phyloP scores from a whole-genome alignment of 1,284 basidiomycete genomes.

The Sanghuangporus weigelae region DNA sequence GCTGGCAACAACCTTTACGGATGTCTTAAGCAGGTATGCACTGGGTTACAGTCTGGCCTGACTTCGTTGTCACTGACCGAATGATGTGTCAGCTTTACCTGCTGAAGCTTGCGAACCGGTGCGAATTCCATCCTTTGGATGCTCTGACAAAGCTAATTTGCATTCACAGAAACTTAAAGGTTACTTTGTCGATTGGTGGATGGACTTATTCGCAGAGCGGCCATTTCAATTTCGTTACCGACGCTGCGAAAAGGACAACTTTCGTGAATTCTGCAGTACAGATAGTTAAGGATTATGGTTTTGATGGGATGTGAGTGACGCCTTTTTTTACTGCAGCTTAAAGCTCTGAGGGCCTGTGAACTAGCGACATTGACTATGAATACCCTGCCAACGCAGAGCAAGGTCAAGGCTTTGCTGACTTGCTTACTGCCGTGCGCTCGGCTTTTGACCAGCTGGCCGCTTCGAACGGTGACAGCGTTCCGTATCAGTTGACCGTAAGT shows the following conservation, averaged over 20 bases:
- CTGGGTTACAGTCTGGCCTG: not conserved
- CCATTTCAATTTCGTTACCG: conserved; percentile 60
- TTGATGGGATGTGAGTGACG: conserved; percentile 74
- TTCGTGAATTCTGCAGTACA: conserved; percentile 73
- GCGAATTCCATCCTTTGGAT: conserved; percentile 7
- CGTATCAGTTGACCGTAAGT: conserved; percentile 52
- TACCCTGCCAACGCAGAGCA: conserved; percentile 47
- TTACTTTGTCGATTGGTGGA: conserved; percentile 74
- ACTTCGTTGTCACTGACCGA: not conserved
- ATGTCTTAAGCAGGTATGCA: conserved; percentile 73
- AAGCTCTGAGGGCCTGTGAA: not conserved
- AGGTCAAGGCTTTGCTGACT: conserved; percentile 54
- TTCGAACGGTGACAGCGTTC: conserved; percentile 52
- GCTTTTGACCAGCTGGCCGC: conserved; percentile 47
- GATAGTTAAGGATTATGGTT: conserved; percentile 80
- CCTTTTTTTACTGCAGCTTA: not conserved
- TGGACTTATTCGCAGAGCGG: conserved; percentile 67
- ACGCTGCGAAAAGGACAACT: conserved; percentile 47
- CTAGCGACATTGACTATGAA: conserved; percentile 67
- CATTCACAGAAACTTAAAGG: conserved; percentile 58
- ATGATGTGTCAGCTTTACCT: conserved; percentile 38
- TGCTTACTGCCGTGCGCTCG: conserved; percentile 50
- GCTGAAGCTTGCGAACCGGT: conserved; percentile 67
- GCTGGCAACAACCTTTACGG: conserved; percentile 78
- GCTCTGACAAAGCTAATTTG: not conserved